Conservation (phyloP, 164 flowering plant genomes). For the Vitis cinerea region DNA sequence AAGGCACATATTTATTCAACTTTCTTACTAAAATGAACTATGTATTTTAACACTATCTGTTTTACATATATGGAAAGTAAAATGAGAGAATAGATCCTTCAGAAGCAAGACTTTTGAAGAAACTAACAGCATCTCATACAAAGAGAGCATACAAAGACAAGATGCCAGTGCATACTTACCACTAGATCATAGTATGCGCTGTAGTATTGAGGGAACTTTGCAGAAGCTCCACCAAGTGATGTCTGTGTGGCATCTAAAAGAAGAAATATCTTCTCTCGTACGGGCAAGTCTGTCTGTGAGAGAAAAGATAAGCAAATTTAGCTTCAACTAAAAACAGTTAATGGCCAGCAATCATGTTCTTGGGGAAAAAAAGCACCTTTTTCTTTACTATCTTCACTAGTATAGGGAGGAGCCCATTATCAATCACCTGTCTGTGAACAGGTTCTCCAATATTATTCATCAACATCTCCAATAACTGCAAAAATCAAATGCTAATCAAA, state of each 20-base stretch:
- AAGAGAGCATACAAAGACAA: not conserved
- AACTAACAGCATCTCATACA: not conserved
- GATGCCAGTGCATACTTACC: constrained; percentile 52
- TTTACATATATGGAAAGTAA: too few species aligned
- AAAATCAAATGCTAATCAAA: constrained; percentile 8
- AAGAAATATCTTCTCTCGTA: constrained; percentile 85
- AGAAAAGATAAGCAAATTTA: not conserved
- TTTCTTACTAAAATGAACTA: too few species aligned
- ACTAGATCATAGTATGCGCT: constrained; percentile 85
- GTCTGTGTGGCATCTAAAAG: constrained; percentile 97
- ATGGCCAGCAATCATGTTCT: not conserved
- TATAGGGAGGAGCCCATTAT: constrained; percentile 63
- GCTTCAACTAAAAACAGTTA: not conserved
- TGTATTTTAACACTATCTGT: too few species aligned
- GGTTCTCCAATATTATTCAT: constrained; percentile 93
- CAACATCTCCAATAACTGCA: constrained; percentile 91
- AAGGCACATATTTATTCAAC: too few species aligned
- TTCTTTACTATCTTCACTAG: constrained; percentile 97
- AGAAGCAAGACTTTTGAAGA: too few species aligned
- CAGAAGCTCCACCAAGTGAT: constrained; percentile 91
- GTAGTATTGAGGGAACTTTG: constrained; percentile 92
- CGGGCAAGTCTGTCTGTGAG: constrained; percentile 73
- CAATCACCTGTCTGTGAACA: constrained; percentile 77
- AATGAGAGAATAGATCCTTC: too few species aligned
- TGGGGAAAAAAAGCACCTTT: constrained; percentile 53